Evolutionary conservation across 1,284 basidiomycete genomes (phyloP), one percentile per base, ranked within the genome.

Genomic region (Prillingera fragicola): DNA sequence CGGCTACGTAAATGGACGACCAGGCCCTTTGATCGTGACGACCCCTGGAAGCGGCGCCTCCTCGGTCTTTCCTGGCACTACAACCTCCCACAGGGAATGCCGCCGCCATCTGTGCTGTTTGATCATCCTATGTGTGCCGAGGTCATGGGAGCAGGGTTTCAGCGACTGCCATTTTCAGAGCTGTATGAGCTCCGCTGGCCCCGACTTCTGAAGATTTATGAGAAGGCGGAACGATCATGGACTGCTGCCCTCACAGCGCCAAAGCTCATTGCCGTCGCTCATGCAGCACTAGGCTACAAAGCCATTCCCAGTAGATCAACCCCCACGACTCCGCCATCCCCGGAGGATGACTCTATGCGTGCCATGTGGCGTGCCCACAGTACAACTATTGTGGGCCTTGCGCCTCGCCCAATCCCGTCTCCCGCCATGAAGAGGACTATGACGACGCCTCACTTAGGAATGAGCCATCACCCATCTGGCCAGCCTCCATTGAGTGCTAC

Each of bases 121-220:
- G 68, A 73, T 8, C 69, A 71, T 15, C 87, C 87, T 0, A 60
- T 87, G 14, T 73, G 86, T 5, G 81, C 76, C 1, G 85, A 89
- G 56, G 59, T 91, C 2, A 82, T 79, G 56, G 87, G 87, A 5
- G 87, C 84, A 2, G 83, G 87, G 0, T 91, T 89, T 60, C 83
- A 82, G 29, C 84, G 83, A 59, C 68, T 80, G 9, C 72, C 73
- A 0, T 57, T 71, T 21, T 78, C 76, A 55, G 71, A 76, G 84
- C 75, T 81, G 51, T 90, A 89, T 59, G 85, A 85, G 57, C 73
- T 89, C 4, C 82, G 88, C 5, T 91, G 85, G 67, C 85, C 88
- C 0, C 76, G 88, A 33, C 74, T 89, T 19, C 73, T 76, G 23
- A 88, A 87, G 60, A 70, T 83, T 4, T 80, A 78, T 59, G 77